These are phyloP conservation scores for Phyllosticta citribraziliensis DNA, from an alignment of 2,329 filamentous ascomycete species.

Conservation along the genomic window DNA sequence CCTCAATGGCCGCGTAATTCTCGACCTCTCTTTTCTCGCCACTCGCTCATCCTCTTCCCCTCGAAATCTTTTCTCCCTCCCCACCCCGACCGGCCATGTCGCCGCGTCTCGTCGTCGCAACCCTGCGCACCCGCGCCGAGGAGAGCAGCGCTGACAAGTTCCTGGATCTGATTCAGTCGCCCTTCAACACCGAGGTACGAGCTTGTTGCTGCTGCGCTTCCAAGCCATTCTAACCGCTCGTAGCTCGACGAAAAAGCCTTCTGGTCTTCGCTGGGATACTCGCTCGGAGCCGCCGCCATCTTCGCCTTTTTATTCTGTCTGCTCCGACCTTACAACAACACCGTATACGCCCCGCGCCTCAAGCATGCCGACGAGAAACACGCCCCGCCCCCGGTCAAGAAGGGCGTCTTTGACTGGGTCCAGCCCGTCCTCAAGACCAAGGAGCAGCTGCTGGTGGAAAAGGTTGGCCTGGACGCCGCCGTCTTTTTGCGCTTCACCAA, in stretches of 20 bases:
- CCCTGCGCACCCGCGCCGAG: slow-evolving; percentile 2
- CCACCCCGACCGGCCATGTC: slow-evolving; percentile 1
- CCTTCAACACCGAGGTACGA: slow-evolving; percentile 27
- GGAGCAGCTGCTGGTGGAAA: slow-evolving; percentile 68
- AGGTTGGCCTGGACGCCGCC: slow-evolving; percentile 82
- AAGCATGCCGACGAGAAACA: slow-evolving; percentile 89
- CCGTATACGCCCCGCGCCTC: slow-evolving; percentile 88
- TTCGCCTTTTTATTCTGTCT: slow-evolving; percentile 79
- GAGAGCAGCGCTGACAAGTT: slow-evolving; percentile 21
- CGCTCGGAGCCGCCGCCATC: slow-evolving; percentile 61
- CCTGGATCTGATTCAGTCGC: slow-evolving; percentile 30
- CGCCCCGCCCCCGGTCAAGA: slow-evolving; percentile 75
- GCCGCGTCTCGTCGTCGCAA: background rate
- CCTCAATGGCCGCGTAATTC: slow-evolving; percentile 1
- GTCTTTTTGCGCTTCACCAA: slow-evolving; percentile 79
- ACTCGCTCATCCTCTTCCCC: slow-evolving; percentile 7
- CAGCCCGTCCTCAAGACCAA: slow-evolving; percentile 65
- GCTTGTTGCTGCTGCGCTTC: background rate
- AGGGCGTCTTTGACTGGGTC: slow-evolving; percentile 82
- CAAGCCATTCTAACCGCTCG: background rate
- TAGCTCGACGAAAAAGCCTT: slow-evolving; percentile 55
- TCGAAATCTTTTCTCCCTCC: background rate
- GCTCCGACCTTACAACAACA: slow-evolving; percentile 78
- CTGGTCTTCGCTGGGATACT: slow-evolving; percentile 69
- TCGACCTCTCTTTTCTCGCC: background rate